These are phyloP conservation scores for Piper betle DNA, from an alignment of 164 flowering plant genomes.

Conservation along the genomic window DNA sequence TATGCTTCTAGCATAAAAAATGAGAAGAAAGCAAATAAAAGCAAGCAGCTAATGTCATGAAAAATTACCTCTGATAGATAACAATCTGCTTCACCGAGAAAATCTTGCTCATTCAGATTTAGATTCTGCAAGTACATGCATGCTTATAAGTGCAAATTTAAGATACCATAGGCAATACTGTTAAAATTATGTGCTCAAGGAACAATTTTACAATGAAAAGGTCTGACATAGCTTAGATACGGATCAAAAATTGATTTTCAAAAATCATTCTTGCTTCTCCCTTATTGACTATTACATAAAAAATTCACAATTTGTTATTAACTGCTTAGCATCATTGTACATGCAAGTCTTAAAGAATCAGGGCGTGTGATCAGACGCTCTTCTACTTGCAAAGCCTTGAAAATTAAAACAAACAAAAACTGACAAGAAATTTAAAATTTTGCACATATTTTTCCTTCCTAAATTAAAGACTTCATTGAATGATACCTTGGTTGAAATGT, in stretches of 20 bases:
- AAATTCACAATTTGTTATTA: too few species aligned
- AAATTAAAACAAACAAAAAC: too few species aligned
- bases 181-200: too few species aligned
- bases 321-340: too few species aligned
- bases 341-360: too few species aligned
- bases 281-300: too few species aligned
- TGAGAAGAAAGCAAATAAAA: not conserved
- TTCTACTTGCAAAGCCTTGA: not conserved
- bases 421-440: not conserved
- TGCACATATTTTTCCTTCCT: not conserved
- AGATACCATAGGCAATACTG: not conserved
- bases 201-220: too few species aligned
- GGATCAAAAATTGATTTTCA: too few species aligned
- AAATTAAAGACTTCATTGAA: not conserved
- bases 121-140: conserved; percentile 34
- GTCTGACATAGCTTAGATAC: not conserved
- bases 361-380: too few species aligned
- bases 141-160: not conserved
- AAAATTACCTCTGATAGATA: conserved; percentile 53
- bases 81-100: conserved; percentile 83
- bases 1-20: not conserved
- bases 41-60: not conserved
- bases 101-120: conserved; percentile 66
- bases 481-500: conserved; percentile 63
- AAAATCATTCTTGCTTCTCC: too few species aligned